Conservation (phyloP, 176 grass and related monocot genomes). For the Aegilops umbellulata region DNA sequence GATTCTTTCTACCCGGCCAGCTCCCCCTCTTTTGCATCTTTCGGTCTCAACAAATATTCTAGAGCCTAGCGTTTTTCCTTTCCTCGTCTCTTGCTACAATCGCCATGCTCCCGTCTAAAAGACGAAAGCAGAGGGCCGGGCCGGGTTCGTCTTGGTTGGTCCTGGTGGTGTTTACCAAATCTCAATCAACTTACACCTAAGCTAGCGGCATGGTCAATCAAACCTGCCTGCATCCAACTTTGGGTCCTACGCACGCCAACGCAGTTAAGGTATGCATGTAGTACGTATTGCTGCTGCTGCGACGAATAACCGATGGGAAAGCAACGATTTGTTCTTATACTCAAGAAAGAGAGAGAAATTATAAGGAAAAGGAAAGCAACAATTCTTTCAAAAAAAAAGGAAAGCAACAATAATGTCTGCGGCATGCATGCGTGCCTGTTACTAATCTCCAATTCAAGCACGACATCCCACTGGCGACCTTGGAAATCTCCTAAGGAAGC, state of each 20-base stretch:
- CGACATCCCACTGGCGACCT: slow-evolving; percentile 32
- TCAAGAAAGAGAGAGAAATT: too few relatives aligned
- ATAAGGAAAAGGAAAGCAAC: slow-evolving; percentile 18
- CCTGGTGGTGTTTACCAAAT: slow-evolving; percentile 39
- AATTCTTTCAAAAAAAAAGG: too few relatives aligned
- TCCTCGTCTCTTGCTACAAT: slow-evolving; percentile 39
- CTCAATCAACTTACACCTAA: slow-evolving; percentile 27
- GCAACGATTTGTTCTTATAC: slow-evolving; percentile 15
- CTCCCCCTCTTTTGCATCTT: slow-evolving; percentile 41
- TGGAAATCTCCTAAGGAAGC: neutral
- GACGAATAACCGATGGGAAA: slow-evolving; percentile 29
- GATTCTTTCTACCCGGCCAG: slow-evolving; percentile 34
- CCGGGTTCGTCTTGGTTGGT: slow-evolving; percentile 27
- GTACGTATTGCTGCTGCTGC: neutral
- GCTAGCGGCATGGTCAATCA: slow-evolving; percentile 22
- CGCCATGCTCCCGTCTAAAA: neutral
- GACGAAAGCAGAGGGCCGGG: neutral
- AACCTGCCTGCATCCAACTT: slow-evolving; percentile 41
- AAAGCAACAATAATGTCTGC: slow-evolving; percentile 18
- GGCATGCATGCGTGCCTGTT: slow-evolving; percentile 29
- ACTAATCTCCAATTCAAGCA: slow-evolving; percentile 34
- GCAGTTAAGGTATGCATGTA: slow-evolving; percentile 39
- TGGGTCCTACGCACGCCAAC: slow-evolving; percentile 49
- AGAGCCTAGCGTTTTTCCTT: neutral
- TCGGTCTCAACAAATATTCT: slow-evolving; percentile 31